Evolutionary conservation across 768 basidiomycete species (phyloP).

Genomic region (Stropharia rugosoannulata): DNA sequence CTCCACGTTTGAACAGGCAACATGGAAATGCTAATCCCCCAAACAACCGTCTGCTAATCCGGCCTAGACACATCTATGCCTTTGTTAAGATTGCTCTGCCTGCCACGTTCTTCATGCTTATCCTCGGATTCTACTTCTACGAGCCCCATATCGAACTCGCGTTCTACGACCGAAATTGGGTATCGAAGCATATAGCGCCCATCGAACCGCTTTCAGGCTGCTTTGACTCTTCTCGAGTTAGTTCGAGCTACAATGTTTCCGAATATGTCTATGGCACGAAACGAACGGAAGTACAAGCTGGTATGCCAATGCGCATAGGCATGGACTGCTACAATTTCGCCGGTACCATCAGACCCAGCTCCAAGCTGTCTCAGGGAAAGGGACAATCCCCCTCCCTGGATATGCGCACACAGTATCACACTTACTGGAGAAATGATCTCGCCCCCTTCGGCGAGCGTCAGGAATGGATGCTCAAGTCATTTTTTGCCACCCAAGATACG

Average conservation of each 20-base stretch:
- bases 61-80: conserved; percentile 34
- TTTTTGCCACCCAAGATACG: conserved; percentile 88
- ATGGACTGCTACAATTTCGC: conserved; percentile 95
- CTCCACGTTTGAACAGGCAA: conserved; percentile 25
- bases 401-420: conserved; percentile 72
- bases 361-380: conserved; percentile 5
- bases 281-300: conserved; percentile 73
- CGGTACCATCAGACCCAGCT: conserved; percentile 59
- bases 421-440: conserved; percentile 93
- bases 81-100: conserved; percentile 47
- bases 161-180: conserved; percentile 77
- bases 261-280: conserved; percentile 63
- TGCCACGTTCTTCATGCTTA: conserved; percentile 32
- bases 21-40: conserved; percentile 16
- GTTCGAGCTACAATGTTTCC: conserved; percentile 67
- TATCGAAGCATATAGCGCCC: conserved; percentile 67
- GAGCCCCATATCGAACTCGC: conserved; percentile 87
- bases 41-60: conserved; percentile 22
- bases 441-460: conserved; percentile 79
- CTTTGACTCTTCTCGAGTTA: conserved; percentile 61
- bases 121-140: conserved; percentile 57
- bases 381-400: conserved; percentile 28
- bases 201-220: conserved; percentile 70
- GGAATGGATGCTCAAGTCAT: conserved; percentile 89
- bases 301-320: conserved; percentile 73